Base-by-base conservation (phyloP, 2,329 filamentous ascomycete genomes). In the Ambrosiella xylebori region DNA sequence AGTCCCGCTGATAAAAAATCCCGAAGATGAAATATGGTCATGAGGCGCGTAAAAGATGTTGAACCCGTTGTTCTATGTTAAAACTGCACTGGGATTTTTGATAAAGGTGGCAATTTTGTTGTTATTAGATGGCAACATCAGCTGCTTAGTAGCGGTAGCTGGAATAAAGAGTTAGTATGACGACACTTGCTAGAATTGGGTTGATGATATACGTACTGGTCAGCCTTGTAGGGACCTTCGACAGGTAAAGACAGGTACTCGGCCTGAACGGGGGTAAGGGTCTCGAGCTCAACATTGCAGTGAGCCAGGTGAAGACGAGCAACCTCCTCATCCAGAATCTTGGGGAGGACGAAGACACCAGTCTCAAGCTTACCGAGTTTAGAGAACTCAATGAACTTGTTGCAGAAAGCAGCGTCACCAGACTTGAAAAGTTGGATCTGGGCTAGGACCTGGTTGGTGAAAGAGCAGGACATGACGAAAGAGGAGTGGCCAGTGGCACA, bases 381-480 rank as follows among this genome's bases (percentile, higher is more conserved):
- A 76, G 86, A 88, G 72, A 95, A 98, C 77, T 96, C 93, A 67
- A 90, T 76, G 77, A 96, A 95, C 82, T 96, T 96, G 76, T 87
- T 77, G 74, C 85, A 82, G 73, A 95, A 98, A 60, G 77, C 85
- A 71, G 80, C 81, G 71, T 97, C 90, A 68, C 85, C 79, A 68
- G 83, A 85, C 86, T 97, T 97, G 86, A 76, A 98, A 69, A 98
- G 79, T 79, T 95, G 85, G 77, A 98, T 97, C 80, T 98, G 93
- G 65, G 93, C 93, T 72, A 98, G 88, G 68, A 97, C 93, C 82
- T 98, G 93, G 86, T 98, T 98, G 82, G 90, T 95, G 86, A 98
- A 98, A 64, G 91, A 97, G 86, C 93, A 98, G 68, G 90, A 96
- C 93, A 98, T 97, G 58, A 98, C 93, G 75, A 98, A 98, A 57